Conservation (phyloP, 768 basidiomycete species). For the Suillus tomentosus region DNA sequence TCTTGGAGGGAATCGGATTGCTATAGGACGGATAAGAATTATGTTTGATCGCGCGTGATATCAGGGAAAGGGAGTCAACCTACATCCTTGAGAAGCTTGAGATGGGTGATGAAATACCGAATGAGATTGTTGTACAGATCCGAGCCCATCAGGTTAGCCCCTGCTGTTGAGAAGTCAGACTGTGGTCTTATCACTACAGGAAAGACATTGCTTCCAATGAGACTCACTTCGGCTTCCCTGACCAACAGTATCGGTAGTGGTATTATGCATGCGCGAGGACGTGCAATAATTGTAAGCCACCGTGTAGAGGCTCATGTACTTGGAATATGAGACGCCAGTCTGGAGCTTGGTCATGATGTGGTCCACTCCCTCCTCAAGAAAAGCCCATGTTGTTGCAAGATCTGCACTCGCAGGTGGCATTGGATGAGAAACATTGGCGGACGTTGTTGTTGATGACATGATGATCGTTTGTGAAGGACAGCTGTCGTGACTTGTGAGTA, state of each 20-base stretch:
- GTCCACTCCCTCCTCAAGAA: slow-evolving; percentile 83
- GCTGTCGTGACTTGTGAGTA: slow-evolving; percentile 14
- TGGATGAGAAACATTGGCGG: slow-evolving; percentile 37
- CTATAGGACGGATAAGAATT: slow-evolving; percentile 42
- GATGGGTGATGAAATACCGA: slow-evolving; percentile 84
- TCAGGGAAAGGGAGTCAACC: slow-evolving; percentile 33
- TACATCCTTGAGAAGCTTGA: slow-evolving; percentile 66
- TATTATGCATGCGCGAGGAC: slow-evolving; percentile 74
- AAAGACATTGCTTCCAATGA: slow-evolving; percentile 12
- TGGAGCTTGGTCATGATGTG: slow-evolving; percentile 92
- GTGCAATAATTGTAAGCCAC: slow-evolving; percentile 99
- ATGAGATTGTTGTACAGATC: slow-evolving; percentile 96
- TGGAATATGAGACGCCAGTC: slow-evolving; percentile 86
- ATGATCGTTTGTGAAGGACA: slow-evolving; percentile 28
- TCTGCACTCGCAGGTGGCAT: slow-evolving; percentile 74
- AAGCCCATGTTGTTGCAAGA: slow-evolving; percentile 83
- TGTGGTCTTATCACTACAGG: slow-evolving; percentile 17
- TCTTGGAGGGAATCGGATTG: slow-evolving; percentile 80
- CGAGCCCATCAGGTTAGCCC: slow-evolving; percentile 95
- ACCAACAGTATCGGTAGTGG: slow-evolving; percentile 35
- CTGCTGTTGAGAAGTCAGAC: slow-evolving; percentile 49
- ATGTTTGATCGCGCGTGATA: neutral
- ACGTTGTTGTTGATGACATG: slow-evolving; percentile 38
- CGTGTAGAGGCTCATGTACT: slow-evolving; percentile 87
- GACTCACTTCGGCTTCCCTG: slow-evolving; percentile 59